Evolutionary conservation across 2,329 filamentous ascomycete genomes (phyloP).

Genomic region (Aspergillus neoniger): DNA sequence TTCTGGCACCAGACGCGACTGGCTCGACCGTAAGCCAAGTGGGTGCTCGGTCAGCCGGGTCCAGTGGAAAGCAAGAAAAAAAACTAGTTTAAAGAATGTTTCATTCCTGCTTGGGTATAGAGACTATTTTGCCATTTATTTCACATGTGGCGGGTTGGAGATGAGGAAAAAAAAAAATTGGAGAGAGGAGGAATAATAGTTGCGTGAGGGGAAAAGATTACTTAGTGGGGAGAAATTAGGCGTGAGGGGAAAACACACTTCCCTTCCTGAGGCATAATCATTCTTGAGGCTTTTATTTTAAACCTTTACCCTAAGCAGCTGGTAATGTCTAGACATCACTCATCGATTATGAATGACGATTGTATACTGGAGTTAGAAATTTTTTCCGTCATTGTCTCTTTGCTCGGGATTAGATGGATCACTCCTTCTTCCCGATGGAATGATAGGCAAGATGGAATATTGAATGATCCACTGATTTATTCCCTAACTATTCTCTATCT

Average conservation of each 20-base stretch:
- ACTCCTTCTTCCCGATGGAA: neutral
- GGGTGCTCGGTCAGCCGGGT: neutral
- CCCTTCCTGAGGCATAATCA: neutral
- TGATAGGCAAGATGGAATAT: neutral
- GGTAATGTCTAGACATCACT: neutral
- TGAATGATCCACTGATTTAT: neutral
- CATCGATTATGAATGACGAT: neutral
- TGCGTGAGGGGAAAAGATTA: constrained; percentile 18
- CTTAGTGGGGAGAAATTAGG: constrained; percentile 21
- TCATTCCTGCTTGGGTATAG: neutral
- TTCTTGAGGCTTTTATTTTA: neutral
- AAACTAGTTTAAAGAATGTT: neutral
- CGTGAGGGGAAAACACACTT: constrained; percentile 9
- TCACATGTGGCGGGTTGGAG: neutral
- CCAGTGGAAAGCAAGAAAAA: neutral
- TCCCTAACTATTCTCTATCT: neutral
- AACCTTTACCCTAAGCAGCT: neutral
- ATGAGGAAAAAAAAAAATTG: neutral
- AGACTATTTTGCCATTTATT: neutral
- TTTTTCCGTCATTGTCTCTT: neutral
- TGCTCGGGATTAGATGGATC: neutral
- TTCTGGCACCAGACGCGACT: constrained; percentile 9
- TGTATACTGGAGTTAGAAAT: too few relatives aligned
- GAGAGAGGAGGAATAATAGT: neutral
- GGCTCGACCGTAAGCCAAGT: constrained; percentile 1